These are phyloP conservation scores for Globisporangium orthogonon DNA, from an alignment of 352 stramenopile genomes.

Conservation along the genomic window DNA sequence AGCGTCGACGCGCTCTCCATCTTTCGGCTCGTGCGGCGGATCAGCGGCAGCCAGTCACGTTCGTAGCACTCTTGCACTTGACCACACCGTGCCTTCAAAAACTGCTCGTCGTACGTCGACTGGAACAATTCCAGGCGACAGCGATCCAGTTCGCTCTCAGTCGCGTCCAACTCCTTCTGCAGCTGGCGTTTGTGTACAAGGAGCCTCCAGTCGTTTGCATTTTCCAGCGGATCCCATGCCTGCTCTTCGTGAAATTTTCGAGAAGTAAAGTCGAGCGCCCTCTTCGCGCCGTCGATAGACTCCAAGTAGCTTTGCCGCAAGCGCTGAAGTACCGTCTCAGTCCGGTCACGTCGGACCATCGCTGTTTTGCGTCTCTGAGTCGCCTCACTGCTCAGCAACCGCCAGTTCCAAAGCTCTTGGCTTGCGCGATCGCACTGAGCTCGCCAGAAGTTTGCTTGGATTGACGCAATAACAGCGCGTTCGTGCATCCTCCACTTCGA, in stretches of 20 bases:
- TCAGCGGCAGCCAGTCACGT: conserved; percentile 18
- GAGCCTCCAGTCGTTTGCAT: conserved; percentile 69
- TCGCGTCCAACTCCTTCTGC: conserved; percentile 28
- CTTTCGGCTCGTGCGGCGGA: conserved; percentile 12
- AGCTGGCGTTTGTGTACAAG: conserved; percentile 60
- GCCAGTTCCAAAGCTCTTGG: conserved; percentile 30
- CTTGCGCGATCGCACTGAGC: conserved; percentile 14
- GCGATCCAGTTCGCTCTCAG: conserved; percentile 28
- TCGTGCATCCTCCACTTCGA: conserved; percentile 17
- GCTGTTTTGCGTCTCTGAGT: conserved; percentile 31
- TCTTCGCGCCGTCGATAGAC: conserved; percentile 29
- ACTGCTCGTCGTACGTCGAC: conserved; percentile 52
- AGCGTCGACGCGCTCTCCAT: conserved; percentile 24
- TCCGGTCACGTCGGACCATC: conserved; percentile 19
- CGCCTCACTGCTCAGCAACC: conserved; percentile 27
- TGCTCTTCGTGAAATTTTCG: conserved; percentile 51
- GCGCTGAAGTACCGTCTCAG: conserved; percentile 13
- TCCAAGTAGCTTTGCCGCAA: conserved; percentile 16
- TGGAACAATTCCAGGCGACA: conserved; percentile 56
- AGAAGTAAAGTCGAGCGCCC: conserved; percentile 47
- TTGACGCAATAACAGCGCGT: conserved; percentile 9
- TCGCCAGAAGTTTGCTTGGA: conserved; percentile 19
- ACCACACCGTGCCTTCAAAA: conserved; percentile 20
- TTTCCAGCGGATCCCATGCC: conserved; percentile 75
- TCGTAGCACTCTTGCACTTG: conserved; percentile 33